These are phyloP conservation scores for Barnettozyma salicaria DNA, from an alignment of 805 yeast species.

Conservation along the genomic window DNA sequence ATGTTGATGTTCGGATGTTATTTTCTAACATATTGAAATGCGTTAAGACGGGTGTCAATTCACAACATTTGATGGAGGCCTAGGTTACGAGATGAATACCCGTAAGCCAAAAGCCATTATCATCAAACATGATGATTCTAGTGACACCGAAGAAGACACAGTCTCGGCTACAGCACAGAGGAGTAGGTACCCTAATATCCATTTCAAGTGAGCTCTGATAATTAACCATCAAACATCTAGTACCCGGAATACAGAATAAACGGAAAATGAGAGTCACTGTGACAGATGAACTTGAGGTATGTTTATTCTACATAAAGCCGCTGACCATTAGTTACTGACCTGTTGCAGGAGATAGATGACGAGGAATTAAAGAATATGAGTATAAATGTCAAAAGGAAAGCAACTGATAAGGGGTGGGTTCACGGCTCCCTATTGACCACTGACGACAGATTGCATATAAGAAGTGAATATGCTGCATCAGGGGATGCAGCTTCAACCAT, in stretches of 20 bases:
- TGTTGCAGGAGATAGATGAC: constrained; percentile 3
- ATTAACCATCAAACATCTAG: background rate
- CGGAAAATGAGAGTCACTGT: constrained; percentile 1
- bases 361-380: background rate
- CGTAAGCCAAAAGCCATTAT: constrained; percentile 20
- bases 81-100: constrained; percentile 9
- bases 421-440: constrained; percentile 3
- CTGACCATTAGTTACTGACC: no score
- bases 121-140: constrained; percentile 10
- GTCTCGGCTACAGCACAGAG: background rate
- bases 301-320: no score
- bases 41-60: no score
- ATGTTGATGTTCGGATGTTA: constrained; percentile 8
- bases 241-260: no score
- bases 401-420: constrained; percentile 4
- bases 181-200: background rate
- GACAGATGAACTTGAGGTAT: background rate
- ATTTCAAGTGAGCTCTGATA: background rate
- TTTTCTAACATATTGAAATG: background rate
- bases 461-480: no score
- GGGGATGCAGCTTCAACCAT: no score
- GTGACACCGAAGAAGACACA: constrained; percentile 4
- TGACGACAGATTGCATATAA: no score
- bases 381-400: constrained; percentile 6
- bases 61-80: no score